phyloP scores from a whole-genome alignment of 2,329 filamentous ascomycete genomes.

The Talaromyces sp. region DNA sequence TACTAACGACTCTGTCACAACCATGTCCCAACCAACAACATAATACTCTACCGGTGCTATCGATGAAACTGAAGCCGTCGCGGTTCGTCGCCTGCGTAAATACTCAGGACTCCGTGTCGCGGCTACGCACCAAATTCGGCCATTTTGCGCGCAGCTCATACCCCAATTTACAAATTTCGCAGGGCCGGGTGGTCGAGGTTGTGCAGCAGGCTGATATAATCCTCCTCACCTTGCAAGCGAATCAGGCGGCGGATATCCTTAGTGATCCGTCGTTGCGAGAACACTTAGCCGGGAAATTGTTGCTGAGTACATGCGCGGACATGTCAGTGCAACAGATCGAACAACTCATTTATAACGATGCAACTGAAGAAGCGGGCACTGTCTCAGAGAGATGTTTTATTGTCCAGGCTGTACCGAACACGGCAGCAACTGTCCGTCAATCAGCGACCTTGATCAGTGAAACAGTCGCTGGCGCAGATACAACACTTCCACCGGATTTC shows the following conservation, averaged over 20 bases:
- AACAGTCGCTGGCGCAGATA: slow-evolving; percentile 9
- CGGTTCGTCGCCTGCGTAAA: slow-evolving; percentile 14
- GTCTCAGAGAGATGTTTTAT: slow-evolving; percentile 2
- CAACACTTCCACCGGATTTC: slow-evolving; percentile 3
- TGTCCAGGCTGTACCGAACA: slow-evolving; percentile 10
- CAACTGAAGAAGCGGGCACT: neutral
- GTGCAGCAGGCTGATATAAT: slow-evolving; percentile 13
- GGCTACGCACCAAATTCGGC: slow-evolving; percentile 12
- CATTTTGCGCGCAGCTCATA: slow-evolving; percentile 10
- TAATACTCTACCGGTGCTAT: slow-evolving; percentile 5
- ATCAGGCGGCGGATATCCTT: slow-evolving; percentile 4
- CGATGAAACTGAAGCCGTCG: slow-evolving; percentile 11
- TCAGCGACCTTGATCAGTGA: slow-evolving; percentile 13
- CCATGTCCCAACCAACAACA: slow-evolving; percentile 12
- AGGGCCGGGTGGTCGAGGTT: slow-evolving; percentile 4
- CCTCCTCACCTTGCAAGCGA: slow-evolving; percentile 8
- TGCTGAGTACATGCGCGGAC: slow-evolving; percentile 12
- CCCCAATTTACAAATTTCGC: slow-evolving; percentile 12
- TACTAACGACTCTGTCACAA: slow-evolving; percentile 7
- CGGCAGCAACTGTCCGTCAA: slow-evolving; percentile 8
- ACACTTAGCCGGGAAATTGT: slow-evolving; percentile 1
- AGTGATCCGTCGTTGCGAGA: slow-evolving; percentile 3
- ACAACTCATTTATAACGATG: slow-evolving; percentile 9
- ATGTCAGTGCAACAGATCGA: slow-evolving; percentile 12
- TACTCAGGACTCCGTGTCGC: slow-evolving; percentile 11